A percentile compares a stretch with the other conserved stretches of the same genome.
These are phyloP conservation scores for Jaminaea rosea DNA, from an alignment of 1,284 basidiomycete genomes.

Conservation along the genomic window DNA sequence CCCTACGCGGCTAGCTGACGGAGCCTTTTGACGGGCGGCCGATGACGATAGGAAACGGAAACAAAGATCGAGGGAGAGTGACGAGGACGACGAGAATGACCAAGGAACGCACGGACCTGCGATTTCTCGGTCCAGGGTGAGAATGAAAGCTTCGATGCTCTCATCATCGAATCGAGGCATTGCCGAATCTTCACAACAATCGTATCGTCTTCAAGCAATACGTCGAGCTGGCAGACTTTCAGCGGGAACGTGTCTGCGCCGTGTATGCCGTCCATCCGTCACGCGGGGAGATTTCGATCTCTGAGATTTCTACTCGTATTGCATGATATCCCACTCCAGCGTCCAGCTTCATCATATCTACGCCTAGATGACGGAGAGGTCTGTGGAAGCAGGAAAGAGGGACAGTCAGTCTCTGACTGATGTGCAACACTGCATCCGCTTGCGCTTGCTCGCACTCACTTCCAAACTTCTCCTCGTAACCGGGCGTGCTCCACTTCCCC, in stretches of 20 bases:
- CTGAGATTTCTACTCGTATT: not conserved
- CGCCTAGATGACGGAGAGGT: slow-evolving; percentile 34
- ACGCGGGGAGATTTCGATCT: not conserved
- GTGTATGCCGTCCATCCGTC: not conserved
- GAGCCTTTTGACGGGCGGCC: too few relatives aligned
- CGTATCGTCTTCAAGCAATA: too few relatives aligned
- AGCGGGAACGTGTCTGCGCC: too few relatives aligned
- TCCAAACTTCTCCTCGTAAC: slow-evolving; percentile 47
- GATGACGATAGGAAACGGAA: too few relatives aligned
- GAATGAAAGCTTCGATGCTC: not conserved
- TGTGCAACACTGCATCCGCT: not conserved
- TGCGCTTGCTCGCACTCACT: slow-evolving; percentile 20
- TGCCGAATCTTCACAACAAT: not conserved
- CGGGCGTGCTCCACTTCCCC: slow-evolving; percentile 86
- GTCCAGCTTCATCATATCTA: not conserved
- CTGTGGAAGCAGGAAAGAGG: slow-evolving; percentile 6
- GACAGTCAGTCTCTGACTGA: not conserved
- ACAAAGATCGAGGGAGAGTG: slow-evolving; percentile 1
- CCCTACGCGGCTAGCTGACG: too few relatives aligned
- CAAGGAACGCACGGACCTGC: slow-evolving; percentile 9
- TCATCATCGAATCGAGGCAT: not conserved
- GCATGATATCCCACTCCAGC: not conserved
- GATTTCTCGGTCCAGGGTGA: not conserved
- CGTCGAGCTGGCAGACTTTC: too few relatives aligned
- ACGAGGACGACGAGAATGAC: slow-evolving; percentile 15